Percentiles rank a stretch among this genome's conserved stretches.
These are phyloP conservation scores for Claviceps sp. DNA, from an alignment of 2,329 filamentous ascomycete species.

Conservation along the genomic window DNA sequence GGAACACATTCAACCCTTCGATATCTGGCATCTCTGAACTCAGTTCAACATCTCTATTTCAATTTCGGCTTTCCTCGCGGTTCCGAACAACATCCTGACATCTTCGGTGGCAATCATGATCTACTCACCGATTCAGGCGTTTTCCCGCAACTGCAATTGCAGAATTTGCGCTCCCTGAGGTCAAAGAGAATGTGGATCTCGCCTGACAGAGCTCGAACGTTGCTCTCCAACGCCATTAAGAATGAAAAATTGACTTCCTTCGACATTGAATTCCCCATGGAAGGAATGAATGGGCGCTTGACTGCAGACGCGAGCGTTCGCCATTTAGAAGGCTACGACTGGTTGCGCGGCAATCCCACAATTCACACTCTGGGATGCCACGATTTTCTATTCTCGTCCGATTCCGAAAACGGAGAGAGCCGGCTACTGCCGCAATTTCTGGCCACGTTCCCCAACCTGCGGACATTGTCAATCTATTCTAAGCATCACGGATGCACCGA, in stretches of 20 bases:
- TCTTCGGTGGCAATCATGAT: neutral
- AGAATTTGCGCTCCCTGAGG: slow-evolving; percentile 16
- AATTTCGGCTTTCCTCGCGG: slow-evolving; percentile 1
- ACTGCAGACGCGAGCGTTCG: too few species aligned
- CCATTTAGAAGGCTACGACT: too few species aligned
- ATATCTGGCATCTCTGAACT: slow-evolving; percentile 14
- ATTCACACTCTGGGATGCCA: too few species aligned
- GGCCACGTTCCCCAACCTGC: too few species aligned
- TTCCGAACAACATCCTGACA: slow-evolving; percentile 7
- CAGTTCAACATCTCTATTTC: slow-evolving; percentile 19
- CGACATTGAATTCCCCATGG: slow-evolving; percentile 22
- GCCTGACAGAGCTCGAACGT: slow-evolving; percentile 11
- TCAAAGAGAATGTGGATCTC: slow-evolving; percentile 14
- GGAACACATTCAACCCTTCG: slow-evolving; percentile 7
- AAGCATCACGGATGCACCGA: too few species aligned
- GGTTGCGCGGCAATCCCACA: too few species aligned
- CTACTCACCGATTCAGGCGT: neutral
- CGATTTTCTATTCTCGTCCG: too few species aligned
- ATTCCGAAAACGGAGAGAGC: too few species aligned
- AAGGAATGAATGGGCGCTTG: too few species aligned
- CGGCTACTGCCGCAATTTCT: too few species aligned
- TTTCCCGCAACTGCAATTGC: slow-evolving; percentile 10
- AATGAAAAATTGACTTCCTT: slow-evolving; percentile 19
- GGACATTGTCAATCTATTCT: too few species aligned
- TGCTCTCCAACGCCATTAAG: slow-evolving; percentile 15